Evolutionary conservation across 192 early-diverging fungal genomes (phyloP).

Genomic region (Umbelopsis sp.): DNA sequence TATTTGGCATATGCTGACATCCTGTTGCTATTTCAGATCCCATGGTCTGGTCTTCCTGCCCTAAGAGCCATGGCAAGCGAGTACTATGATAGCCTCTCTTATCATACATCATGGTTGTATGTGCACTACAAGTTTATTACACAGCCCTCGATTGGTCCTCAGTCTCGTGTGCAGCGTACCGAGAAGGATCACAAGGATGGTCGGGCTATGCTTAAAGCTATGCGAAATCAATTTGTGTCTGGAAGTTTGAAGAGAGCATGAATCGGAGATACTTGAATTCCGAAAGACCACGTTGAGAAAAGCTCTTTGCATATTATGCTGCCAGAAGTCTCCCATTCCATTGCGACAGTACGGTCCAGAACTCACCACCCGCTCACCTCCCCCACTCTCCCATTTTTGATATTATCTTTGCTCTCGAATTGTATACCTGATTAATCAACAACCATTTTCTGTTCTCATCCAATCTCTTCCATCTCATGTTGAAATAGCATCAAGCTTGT

Average conservation of each 20-base stretch:
- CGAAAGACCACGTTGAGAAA: neutral
- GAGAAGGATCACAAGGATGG: constrained; percentile 74
- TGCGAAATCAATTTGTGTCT: constrained; percentile 33
- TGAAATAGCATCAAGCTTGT: too few species aligned
- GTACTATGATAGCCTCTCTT: constrained; percentile 85
- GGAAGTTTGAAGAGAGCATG: constrained; percentile 1
- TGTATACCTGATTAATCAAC: too few species aligned
- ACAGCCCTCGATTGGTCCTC: constrained; percentile 73
- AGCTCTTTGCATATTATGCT: too few species aligned
- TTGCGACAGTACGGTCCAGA: too few species aligned
- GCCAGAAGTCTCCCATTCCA: too few species aligned
- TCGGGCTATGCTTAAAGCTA: constrained; percentile 62
- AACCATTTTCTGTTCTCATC: too few species aligned
- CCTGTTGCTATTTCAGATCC: constrained; percentile 50
- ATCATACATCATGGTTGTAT: constrained; percentile 86
- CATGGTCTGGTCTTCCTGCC: constrained; percentile 85
- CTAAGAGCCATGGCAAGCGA: constrained; percentile 81
- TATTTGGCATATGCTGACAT: neutral
- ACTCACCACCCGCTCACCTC: too few species aligned
- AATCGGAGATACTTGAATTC: neutral
- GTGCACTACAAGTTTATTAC: constrained; percentile 86
- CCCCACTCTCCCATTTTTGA: too few species aligned
- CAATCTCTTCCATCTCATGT: too few species aligned
- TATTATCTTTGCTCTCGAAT: too few species aligned
- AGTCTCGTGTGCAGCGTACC: constrained; percentile 76